phyloP scores from a whole-genome alignment of 306 rosid genomes.

The Nissolia schottii region DNA sequence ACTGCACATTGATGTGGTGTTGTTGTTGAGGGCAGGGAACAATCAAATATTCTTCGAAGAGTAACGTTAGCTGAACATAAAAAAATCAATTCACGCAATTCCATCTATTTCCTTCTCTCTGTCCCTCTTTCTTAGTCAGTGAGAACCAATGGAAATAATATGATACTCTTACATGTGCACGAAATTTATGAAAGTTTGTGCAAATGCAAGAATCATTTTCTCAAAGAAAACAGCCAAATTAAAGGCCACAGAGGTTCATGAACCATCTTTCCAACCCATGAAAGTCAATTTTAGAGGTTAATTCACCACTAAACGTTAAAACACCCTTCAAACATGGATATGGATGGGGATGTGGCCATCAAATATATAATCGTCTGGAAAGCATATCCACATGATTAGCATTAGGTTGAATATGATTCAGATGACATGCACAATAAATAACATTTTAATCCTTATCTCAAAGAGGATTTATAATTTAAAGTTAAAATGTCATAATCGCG shows the following conservation, averaged over 20 bases:
- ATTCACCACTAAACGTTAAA: constrained; percentile 24
- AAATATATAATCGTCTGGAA: constrained; percentile 9
- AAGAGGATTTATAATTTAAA: too few relatives aligned
- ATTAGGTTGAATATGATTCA: too few relatives aligned
- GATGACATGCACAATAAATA: too few relatives aligned
- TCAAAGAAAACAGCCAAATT: background rate
- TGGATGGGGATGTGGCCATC: constrained; percentile 28
- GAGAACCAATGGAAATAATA: background rate
- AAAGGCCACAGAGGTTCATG: background rate
- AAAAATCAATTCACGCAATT: background rate
- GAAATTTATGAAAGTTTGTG: too few relatives aligned
- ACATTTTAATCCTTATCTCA: too few relatives aligned
- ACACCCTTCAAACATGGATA: background rate
- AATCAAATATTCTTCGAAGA: constrained; percentile 2
- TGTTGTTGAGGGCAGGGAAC: background rate
- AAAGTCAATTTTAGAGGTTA: constrained; percentile 10
- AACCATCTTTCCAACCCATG: background rate
- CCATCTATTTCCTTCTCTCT: background rate
- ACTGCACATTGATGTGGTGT: background rate
- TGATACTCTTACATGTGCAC: background rate
- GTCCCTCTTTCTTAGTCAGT: constrained; percentile 9
- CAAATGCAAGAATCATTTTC: background rate
- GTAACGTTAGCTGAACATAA: background rate
- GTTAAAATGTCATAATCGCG: too few relatives aligned
- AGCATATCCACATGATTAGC: too few relatives aligned